These are phyloP conservation scores for Aphanomyces astaci DNA, from an alignment of 352 stramenopile genomes.

Conservation along the genomic window DNA sequence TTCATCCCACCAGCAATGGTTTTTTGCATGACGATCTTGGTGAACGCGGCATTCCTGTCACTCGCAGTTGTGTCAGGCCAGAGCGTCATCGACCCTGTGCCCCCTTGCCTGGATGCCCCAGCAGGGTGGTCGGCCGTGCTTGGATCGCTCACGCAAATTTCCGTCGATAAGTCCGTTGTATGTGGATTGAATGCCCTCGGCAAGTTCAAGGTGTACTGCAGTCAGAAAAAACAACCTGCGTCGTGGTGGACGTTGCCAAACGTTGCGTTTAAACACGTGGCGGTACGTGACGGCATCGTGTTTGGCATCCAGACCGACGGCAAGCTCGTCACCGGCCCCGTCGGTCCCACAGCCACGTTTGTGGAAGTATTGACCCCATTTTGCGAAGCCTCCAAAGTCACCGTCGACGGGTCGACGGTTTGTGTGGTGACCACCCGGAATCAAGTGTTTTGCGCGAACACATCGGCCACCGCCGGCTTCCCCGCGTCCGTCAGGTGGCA, in stretches of 20 bases:
- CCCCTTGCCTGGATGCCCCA: not conserved
- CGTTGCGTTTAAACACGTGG: not conserved
- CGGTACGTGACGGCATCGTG: not conserved
- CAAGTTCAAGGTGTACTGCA: not conserved
- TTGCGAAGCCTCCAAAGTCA: not conserved
- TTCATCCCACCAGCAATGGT: too few relatives aligned
- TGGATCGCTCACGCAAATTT: not conserved
- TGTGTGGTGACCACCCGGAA: not conserved
- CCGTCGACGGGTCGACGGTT: not conserved
- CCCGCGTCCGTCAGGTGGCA: not conserved
- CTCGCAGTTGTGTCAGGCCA: not conserved
- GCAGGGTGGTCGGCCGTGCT: not conserved
- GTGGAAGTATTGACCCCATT: not conserved
- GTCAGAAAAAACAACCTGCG: not conserved
- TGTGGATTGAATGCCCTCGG: not conserved
- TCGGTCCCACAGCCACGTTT: not conserved
- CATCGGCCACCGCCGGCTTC: too few relatives aligned
- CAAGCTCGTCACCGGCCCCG: not conserved
- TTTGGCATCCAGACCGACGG: not conserved
- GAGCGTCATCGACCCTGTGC: too few relatives aligned
- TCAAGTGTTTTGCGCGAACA: not conserved
- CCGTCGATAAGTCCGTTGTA: not conserved
- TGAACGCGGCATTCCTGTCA: not conserved
- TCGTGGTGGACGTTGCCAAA: not conserved
- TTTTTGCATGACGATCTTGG: too few relatives aligned